Evolutionary conservation across 2,329 filamentous ascomycete genomes (phyloP).

Genomic region (Penicillium sp.): DNA sequence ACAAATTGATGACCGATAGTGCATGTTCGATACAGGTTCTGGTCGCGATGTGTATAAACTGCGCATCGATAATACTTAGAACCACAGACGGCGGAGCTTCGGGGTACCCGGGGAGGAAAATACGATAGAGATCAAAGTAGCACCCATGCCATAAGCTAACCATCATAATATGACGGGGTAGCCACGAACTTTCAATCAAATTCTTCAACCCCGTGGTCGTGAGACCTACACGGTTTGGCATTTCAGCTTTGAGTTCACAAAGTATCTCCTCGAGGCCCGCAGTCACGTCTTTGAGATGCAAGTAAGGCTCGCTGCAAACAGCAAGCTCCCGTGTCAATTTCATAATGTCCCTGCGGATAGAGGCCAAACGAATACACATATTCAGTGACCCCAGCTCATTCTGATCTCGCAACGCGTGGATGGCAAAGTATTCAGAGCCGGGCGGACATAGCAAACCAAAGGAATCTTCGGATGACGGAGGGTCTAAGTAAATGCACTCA

Average conservation of each 20-base stretch:
- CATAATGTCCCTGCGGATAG: conserved; percentile 16
- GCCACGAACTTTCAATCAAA: conserved; percentile 7
- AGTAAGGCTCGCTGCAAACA: conserved; percentile 5
- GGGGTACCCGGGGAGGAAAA: conserved; percentile 13
- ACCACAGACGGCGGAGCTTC: conserved; percentile 10
- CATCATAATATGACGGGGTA: conserved; percentile 14
- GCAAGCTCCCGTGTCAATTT: conserved; percentile 17
- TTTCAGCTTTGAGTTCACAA: background rate
- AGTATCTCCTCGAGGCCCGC: conserved; percentile 13
- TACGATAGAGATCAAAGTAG: conserved; percentile 17
- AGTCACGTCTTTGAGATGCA: conserved; percentile 11
- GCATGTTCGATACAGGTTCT: background rate
- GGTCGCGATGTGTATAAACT: background rate
- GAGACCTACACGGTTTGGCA: background rate
- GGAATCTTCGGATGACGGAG: conserved; percentile 9
- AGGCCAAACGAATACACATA: conserved; percentile 14
- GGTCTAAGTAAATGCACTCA: conserved; percentile 15
- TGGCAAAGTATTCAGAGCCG: background rate
- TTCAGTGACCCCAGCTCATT: background rate
- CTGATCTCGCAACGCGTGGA: background rate
- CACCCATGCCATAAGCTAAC: conserved; percentile 16
- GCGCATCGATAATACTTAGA: background rate
- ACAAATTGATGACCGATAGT: background rate
- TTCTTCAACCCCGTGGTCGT: background rate
- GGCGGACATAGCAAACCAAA: background rate